phyloP scores from a whole-genome alignment of 2,329 filamentous ascomycete genomes.

The Raffaelea ambrosiae region DNA sequence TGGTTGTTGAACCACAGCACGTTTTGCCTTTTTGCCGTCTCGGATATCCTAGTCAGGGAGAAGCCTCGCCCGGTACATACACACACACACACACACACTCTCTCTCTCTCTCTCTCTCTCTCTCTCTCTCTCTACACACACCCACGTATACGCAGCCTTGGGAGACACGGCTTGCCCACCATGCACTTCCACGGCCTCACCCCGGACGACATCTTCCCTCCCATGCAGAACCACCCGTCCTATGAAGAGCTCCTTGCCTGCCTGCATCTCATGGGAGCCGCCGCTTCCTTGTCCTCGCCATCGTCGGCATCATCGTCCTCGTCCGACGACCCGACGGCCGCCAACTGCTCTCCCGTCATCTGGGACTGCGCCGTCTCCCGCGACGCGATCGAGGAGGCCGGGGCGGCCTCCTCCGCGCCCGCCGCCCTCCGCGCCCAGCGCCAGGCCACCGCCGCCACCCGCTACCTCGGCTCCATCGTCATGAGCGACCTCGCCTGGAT shows the following conservation, averaged over 20 bases:
- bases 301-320: constrained; percentile 20
- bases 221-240: constrained; percentile 68
- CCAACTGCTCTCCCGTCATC: constrained; percentile 26
- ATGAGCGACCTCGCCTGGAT: constrained; percentile 62
- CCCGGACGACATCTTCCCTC: constrained; percentile 59
- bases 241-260: constrained; percentile 54
- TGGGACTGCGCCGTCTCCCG: constrained; percentile 48
- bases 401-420: constrained; percentile 22
- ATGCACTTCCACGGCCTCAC: constrained; percentile 6
- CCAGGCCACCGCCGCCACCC: constrained; percentile 37
- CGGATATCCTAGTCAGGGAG: neutral
- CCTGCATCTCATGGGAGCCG: constrained; percentile 47
- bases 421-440: constrained; percentile 31
- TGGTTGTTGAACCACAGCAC: too few species aligned
- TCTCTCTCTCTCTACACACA: neutral
- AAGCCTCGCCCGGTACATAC: too few species aligned
- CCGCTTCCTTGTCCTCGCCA: neutral
- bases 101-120: too few species aligned
- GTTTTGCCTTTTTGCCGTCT: too few species aligned
- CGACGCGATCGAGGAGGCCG: constrained; percentile 30
- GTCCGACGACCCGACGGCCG: constrained; percentile 8
- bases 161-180: too few species aligned
- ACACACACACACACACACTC: too few species aligned
- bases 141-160: too few species aligned
- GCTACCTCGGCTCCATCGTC: constrained; percentile 63